Evolutionary conservation across 768 basidiomycete species (phyloP), one percentile per base, ranked within the genome.

Genomic region (Kwoniella dendrophila): DNA sequence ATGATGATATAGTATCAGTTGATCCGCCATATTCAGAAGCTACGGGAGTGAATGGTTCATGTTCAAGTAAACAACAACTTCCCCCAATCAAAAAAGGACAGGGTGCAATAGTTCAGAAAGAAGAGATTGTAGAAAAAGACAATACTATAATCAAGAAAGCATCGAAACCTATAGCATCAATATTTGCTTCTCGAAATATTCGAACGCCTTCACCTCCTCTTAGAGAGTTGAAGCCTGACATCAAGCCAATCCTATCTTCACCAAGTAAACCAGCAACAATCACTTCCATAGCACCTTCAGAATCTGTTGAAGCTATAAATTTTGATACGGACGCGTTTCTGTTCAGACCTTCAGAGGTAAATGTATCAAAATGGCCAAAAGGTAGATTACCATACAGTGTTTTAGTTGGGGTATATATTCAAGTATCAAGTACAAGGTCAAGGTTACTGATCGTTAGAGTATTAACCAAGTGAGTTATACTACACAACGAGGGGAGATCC

Each of bases 381-480:
- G 75, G 74, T 3, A 59, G 73, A 47, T 62, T 78, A 43, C 77
- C 77, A 11, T 78, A 78, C 33, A 72, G 69, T 44, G 66, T 78
- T 12, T 58, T 78, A 14, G 77, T 78, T 4, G 75, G 72, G 4
- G 75, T 76, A 11, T 78, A 78, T 55, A 69, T 78, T 0, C 75
- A 75, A 50, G 77, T 78, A 12, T 74, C 71, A 18, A 70, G 72
- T 24, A 78, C 77, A 0, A 52, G 77, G 29, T 72, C 67, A 34
- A 64, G 77, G 38, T 51, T 78, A 32, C 63, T 62, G 1, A 78
- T 78, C 29, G 73, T 75, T 3, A 56, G 76, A 29, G 68, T 78
- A n/a, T 56, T 78, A 11, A 75, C 75, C 16, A 78, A 78, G 77
- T 78, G 55, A 68, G 77, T 50, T 20, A 34, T 36, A 2, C 22